phyloP scores from a whole-genome alignment of 306 rosid species.

The Ceratonia siliqua region DNA sequence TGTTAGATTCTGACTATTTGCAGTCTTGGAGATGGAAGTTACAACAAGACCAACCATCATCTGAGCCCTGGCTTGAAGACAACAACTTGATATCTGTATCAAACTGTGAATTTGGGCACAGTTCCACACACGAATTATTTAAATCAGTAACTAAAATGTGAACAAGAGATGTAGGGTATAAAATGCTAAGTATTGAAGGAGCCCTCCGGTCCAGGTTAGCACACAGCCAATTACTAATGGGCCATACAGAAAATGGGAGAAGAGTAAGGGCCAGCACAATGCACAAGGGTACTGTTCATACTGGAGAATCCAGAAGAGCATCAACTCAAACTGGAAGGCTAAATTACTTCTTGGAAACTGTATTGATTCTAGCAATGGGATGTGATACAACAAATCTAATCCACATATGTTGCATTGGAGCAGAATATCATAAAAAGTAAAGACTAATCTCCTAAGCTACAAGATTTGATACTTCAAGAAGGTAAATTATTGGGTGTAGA shows the following conservation, averaged over 20 bases:
- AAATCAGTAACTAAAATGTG: slow-evolving; percentile 70
- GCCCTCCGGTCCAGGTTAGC: slow-evolving; percentile 45
- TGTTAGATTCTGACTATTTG: slow-evolving; percentile 89
- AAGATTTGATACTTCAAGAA: slow-evolving; percentile 14
- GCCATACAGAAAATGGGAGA: slow-evolving; percentile 33
- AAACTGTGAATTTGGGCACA: slow-evolving; percentile 72
- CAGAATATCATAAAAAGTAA: slow-evolving; percentile 11
- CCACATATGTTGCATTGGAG: slow-evolving; percentile 19
- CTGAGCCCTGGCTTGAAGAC: slow-evolving; percentile 80
- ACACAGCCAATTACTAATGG: slow-evolving; percentile 24
- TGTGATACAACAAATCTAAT: slow-evolving; percentile 10
- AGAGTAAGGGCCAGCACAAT: slow-evolving; percentile 30
- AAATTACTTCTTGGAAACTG: slow-evolving; percentile 21
- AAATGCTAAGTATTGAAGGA: slow-evolving; percentile 54
- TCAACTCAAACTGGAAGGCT: slow-evolving; percentile 22
- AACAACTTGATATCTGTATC: slow-evolving; percentile 75
- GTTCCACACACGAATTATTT: slow-evolving; percentile 76
- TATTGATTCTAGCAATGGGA: slow-evolving; percentile 25
- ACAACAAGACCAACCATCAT: slow-evolving; percentile 89
- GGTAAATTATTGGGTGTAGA: background rate
- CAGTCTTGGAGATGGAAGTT: slow-evolving; percentile 77
- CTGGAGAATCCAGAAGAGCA: slow-evolving; percentile 32
- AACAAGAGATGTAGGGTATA: slow-evolving; percentile 46
- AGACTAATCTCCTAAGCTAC: slow-evolving; percentile 9
- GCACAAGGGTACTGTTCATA: slow-evolving; percentile 17